phyloP scores from a whole-genome alignment of 208 protist genomes.

The Trypanosoma theileri region DNA sequence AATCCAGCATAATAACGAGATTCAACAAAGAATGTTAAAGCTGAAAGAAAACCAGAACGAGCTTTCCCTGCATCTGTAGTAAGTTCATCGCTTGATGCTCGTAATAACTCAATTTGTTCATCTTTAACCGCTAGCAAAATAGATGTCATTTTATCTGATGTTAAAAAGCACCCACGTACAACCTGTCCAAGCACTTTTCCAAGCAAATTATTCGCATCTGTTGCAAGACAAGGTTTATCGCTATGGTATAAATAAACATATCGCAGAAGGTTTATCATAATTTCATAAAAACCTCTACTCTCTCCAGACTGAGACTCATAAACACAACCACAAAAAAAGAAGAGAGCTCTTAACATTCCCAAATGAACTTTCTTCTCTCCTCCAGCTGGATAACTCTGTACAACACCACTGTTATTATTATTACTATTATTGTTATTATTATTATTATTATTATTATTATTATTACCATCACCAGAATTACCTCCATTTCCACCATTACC shows the following conservation, averaged over 20 bases:
- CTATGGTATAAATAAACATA: constrained; percentile 84
- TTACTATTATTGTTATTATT: background rate
- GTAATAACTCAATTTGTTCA: constrained; percentile 46
- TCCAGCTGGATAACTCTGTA: background rate
- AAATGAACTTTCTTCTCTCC: constrained; percentile 47
- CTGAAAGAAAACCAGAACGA: constrained; percentile 52
- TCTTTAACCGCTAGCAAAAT: constrained; percentile 63
- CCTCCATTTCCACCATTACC: background rate
- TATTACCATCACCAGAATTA: background rate
- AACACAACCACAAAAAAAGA: constrained; percentile 82
- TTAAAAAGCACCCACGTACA: constrained; percentile 56
- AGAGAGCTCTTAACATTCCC: constrained; percentile 77
- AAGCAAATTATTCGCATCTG: constrained; percentile 74
- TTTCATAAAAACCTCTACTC: constrained; percentile 61
- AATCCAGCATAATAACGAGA: constrained; percentile 77
- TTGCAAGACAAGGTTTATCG: constrained; percentile 56
- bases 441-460: constrained; percentile 10
- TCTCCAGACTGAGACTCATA: constrained; percentile 59
- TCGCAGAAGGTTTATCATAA: constrained; percentile 64
- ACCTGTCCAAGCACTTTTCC: constrained; percentile 52
- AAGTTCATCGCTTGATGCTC: constrained; percentile 10
- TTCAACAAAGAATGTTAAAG: constrained; percentile 68
- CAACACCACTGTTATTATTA: constrained; percentile 11
- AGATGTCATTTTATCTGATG: constrained; percentile 54
- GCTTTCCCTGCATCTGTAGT: constrained; percentile 34